Conservation (phyloP, 169 alveolate genomes). For the Plasmodium vinckei region DNA sequence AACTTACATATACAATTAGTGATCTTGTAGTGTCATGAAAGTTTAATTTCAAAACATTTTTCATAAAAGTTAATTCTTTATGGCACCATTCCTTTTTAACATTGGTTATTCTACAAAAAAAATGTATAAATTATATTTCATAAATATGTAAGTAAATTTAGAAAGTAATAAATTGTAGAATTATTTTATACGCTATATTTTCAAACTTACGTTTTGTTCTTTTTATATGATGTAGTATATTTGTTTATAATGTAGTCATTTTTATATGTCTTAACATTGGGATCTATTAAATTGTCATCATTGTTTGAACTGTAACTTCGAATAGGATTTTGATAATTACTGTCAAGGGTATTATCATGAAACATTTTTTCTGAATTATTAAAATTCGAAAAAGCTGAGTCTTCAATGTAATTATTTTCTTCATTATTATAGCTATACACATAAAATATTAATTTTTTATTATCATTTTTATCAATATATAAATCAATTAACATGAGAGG, state of each 20-base stretch:
- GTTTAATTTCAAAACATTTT: conserved; percentile 47
- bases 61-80: conserved; percentile 68
- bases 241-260: conserved; percentile 38
- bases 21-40: conserved; percentile 72
- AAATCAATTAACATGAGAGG: conserved; percentile 70
- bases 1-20: conserved; percentile 56
- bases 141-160: background rate
- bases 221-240: conserved; percentile 54
- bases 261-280: conserved; percentile 18
- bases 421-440: conserved; percentile 59
- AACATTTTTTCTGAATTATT: conserved; percentile 64
- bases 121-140: background rate
- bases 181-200: background rate
- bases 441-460: conserved; percentile 46
- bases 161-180: background rate
- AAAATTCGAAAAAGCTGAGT: conserved; percentile 13
- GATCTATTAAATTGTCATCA: conserved; percentile 36
- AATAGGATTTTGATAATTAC: conserved; percentile 6
- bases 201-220: conserved; percentile 43
- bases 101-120: conserved; percentile 47
- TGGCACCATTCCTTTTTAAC: conserved; percentile 74
- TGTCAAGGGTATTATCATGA: conserved; percentile 12
- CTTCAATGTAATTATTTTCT: conserved; percentile 21
- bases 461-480: conserved; percentile 70
- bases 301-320: conserved; percentile 60